phyloP scores from a whole-genome alignment of 129 eudicot genomes.

The Escallonia herrerae region DNA sequence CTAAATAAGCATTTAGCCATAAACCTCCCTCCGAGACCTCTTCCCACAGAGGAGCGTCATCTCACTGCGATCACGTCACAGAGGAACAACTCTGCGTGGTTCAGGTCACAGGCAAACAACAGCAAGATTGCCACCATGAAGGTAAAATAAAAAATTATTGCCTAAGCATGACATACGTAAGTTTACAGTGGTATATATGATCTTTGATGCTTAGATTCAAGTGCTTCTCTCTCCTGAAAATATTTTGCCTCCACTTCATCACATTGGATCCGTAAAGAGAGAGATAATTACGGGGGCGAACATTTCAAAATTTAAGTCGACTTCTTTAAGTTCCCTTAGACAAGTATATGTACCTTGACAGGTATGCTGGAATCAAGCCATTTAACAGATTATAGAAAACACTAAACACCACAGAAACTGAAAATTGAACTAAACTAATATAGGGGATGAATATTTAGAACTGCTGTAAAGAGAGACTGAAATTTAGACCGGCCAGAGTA shows the following conservation, averaged over 20 bases:
- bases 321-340: not conserved
- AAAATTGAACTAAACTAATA: too few species aligned
- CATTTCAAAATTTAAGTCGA: not conserved
- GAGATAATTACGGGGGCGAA: not conserved
- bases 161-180: constrained; percentile 31
- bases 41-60: too few species aligned
- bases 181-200: constrained; percentile 61
- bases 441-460: not conserved
- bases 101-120: not conserved
- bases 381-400: not conserved
- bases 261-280: constrained; percentile 43
- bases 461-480: too few species aligned
- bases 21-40: too few species aligned
- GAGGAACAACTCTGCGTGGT: not conserved
- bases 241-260: constrained; percentile 74
- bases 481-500: too few species aligned
- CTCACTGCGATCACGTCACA: too few species aligned
- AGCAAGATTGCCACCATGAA: too few species aligned
- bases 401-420: not conserved
- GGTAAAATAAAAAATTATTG: too few species aligned
- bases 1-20: too few species aligned
- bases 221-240: constrained; percentile 70
- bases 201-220: constrained; percentile 71
- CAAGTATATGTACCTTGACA: not conserved
- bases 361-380: not conserved